phyloP scores from a whole-genome alignment of 192 early-diverging fungal genomes.

The Entomortierella beljakovae region DNA sequence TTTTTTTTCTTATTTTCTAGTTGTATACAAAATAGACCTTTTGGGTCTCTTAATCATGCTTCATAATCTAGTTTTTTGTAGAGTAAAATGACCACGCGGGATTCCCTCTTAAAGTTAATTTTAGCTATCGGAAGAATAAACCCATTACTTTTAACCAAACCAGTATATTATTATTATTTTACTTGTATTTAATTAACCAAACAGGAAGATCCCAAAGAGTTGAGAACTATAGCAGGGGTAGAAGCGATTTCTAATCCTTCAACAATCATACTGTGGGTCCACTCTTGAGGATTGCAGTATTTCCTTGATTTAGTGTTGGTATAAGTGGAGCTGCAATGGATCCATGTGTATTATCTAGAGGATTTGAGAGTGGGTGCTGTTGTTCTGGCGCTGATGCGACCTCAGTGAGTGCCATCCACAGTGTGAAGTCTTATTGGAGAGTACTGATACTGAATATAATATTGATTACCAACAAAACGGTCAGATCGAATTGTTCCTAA shows the following conservation, averaged over 20 bases:
- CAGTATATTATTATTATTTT: no score
- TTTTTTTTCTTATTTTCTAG: no score
- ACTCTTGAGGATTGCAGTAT: not conserved
- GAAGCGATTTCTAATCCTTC: slow-evolving; percentile 40
- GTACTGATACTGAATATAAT: not conserved
- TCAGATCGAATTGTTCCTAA: not conserved
- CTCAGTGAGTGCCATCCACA: not conserved
- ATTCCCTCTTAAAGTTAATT: no score
- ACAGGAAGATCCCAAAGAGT: slow-evolving; percentile 48
- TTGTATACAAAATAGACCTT: no score
- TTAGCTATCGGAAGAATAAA: no score
- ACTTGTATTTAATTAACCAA: no score
- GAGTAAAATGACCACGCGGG: no score
- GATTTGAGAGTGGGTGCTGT: slow-evolving; percentile 7
- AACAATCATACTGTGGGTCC: slow-evolving; percentile 10
- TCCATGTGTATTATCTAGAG: not conserved
- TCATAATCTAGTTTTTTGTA: no score
- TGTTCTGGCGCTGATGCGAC: slow-evolving; percentile 29
- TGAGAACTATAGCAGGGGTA: slow-evolving; percentile 44
- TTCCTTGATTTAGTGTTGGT: slow-evolving; percentile 3
- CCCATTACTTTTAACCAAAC: no score
- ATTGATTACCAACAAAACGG: not conserved
- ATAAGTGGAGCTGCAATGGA: slow-evolving; percentile 7
- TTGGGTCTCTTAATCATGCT: no score
- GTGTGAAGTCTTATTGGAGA: slow-evolving; percentile 29